Evolutionary conservation across 2,329 filamentous ascomycete species (phyloP), one percentile per base, ranked within the genome.

Genomic region (Aspergillus versicolor): DNA sequence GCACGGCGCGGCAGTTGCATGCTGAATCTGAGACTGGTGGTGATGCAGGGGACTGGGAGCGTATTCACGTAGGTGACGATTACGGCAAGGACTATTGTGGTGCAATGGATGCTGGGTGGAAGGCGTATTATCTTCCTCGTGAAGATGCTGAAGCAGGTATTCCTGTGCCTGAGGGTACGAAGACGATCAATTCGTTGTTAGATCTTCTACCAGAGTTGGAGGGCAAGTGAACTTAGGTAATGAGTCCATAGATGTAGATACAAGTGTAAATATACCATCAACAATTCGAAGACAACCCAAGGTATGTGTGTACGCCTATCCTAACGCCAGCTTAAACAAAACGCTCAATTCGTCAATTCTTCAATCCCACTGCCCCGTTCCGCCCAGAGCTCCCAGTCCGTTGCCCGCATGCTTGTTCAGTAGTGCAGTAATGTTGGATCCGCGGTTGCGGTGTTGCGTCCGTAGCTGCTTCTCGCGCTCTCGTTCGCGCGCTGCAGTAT

Each of bases 381-480:
- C 67, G 40, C 67, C 69, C 53, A 77, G 56, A 15, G 72, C 67
- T 19, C 74, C 73, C 51, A 75, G 66, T 38, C 76, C 68, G 43
- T 70, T 71, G 43, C 68, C 69, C 48, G 70, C 70, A 61, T 74
- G 73, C 59, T 73, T 76, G 34, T 71, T 70, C 65, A 75, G 52
- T 56, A 82, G 69, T 47, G 69, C 69, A 3, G 65, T 61, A 53
- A 71, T 67, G 48, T 67, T 72, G 2, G 72, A 68, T 13, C 67
- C 63, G 2, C 66, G 61, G 22, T 73, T 76, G 61, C 81, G 79
- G 60, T 79, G 77, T 67, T 81, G 78, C 67, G 77, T 77, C 59
- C 72, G 77, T 46, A 84, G 77, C 62, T 79, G 78, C 65, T 77
- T 79, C 64, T 85, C 82, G 17, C 84, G 77, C 73, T 86, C 84